Evolutionary conservation across 192 early-diverging fungal species (phyloP).

Genomic region (Bifiguratus adelaidae): DNA sequence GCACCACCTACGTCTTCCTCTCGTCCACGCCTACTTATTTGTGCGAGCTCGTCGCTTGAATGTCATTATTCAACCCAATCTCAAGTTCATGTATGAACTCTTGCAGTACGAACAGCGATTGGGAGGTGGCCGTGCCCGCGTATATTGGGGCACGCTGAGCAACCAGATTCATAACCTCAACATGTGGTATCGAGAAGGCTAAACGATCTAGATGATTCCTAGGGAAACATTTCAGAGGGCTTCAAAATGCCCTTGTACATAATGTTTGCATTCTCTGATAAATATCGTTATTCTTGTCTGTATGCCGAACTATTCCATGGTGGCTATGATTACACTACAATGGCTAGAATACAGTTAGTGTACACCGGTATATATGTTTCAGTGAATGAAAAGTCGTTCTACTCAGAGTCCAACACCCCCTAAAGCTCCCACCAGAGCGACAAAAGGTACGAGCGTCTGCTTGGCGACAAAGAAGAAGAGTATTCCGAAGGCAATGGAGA

Average conservation of each 20-base stretch:
- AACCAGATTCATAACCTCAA: conserved; percentile 42
- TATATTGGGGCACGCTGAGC: conserved; percentile 36
- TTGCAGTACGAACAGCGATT: conserved; percentile 45
- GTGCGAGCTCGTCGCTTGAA: conserved; percentile 46
- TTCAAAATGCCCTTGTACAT: too few relatives aligned
- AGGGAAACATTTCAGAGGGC: too few relatives aligned
- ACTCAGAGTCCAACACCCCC: conserved; percentile 19
- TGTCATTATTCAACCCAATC: conserved; percentile 54
- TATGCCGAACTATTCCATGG: too few relatives aligned
- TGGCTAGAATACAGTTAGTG: too few relatives aligned
- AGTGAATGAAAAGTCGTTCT: too few relatives aligned
- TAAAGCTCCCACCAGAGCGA: conserved; percentile 17
- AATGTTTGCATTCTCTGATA: too few relatives aligned
- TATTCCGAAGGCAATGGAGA: conserved; percentile 79
- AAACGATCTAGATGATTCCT: too few relatives aligned
- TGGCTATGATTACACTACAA: too few relatives aligned
- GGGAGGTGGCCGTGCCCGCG: conserved; percentile 13
- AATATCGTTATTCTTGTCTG: too few relatives aligned
- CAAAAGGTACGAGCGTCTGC: conserved; percentile 33
- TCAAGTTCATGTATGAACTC: conserved; percentile 52
- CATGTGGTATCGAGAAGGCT: conserved; percentile 37
- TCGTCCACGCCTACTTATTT: conserved; percentile 40
- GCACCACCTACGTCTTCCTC: conserved; percentile 30
- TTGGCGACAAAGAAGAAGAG: conserved; percentile 65
- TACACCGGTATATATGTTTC: too few relatives aligned